Percentiles rank a stretch among this genome's conserved stretches.
These are phyloP conservation scores for Paramecium sonneborni DNA, from an alignment of 73 alveolate species.

Conservation along the genomic window DNA sequence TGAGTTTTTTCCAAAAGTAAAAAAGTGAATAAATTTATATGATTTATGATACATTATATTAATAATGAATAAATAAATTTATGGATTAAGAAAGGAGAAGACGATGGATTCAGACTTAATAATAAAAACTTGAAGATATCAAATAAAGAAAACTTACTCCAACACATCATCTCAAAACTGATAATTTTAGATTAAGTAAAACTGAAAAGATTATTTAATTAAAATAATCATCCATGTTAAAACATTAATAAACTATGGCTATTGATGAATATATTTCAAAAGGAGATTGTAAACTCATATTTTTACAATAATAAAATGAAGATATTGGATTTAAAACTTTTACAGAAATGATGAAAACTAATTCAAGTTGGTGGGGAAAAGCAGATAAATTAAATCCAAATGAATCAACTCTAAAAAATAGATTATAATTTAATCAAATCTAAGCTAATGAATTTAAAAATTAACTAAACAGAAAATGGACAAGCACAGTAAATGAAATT, in stretches of 20 bases:
- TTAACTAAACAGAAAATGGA: conserved; percentile 1
- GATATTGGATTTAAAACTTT: conserved; percentile 53
- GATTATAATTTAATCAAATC: not conserved
- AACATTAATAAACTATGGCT: conserved; percentile 25
- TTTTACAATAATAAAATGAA: not conserved
- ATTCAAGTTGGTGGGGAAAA: conserved; percentile 34
- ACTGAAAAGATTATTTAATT: not conserved
- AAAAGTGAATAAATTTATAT: not conserved
- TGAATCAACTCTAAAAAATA: conserved; percentile 31
- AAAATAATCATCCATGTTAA: not conserved
- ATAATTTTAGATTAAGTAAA: not conserved
- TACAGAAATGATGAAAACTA: conserved; percentile 51
- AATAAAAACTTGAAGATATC: not conserved
- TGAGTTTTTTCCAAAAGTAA: not conserved
- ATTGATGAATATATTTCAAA: conserved; percentile 4
- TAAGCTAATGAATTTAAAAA: not conserved
- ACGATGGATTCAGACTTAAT: not conserved
- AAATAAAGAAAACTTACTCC: not conserved
- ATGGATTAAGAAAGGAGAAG: conserved; percentile 1
- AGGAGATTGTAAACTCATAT: conserved; percentile 17
- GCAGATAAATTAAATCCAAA: not conserved
- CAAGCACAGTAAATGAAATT: conserved; percentile 31
- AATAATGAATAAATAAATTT: not conserved
- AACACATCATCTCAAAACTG: not conserved
- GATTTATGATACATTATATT: not conserved